Evolutionary conservation across 352 stramenopile genomes (phyloP).

Genomic region (Phytophthora quininea): DNA sequence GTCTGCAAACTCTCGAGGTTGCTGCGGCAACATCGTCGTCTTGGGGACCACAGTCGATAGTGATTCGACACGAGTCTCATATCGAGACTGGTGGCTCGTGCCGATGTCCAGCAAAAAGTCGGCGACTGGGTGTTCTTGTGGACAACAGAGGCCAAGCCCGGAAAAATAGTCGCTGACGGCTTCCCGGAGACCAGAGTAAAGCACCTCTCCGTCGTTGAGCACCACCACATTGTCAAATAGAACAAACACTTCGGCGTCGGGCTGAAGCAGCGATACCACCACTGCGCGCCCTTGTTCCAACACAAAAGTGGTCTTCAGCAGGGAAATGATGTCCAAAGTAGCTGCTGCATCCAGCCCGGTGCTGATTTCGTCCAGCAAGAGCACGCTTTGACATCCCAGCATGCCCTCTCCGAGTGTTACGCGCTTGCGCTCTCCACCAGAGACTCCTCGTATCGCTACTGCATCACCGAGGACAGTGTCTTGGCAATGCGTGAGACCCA

Average conservation of each 20-base stretch:
- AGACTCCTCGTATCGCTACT: conserved; percentile 53
- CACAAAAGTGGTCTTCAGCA: conserved; percentile 52
- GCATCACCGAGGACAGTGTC: conserved; percentile 54
- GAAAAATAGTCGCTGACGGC: conserved; percentile 43
- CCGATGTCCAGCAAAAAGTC: conserved; percentile 46
- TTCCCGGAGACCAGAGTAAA: conserved; percentile 70
- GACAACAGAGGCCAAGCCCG: conserved; percentile 44
- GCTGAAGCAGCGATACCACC: conserved; percentile 38
- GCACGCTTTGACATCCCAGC: conserved; percentile 68
- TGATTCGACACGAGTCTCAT: conserved; percentile 11
- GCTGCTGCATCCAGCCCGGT: conserved; percentile 39
- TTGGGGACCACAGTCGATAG: background rate
- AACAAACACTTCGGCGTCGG: conserved; percentile 40
- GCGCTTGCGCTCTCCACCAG: conserved; percentile 89
- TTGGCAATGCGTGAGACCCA: conserved; percentile 44
- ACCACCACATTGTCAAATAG: conserved; percentile 81
- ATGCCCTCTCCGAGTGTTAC: conserved; percentile 85
- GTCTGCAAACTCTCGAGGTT: conserved; percentile 1
- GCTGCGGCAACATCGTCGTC: background rate
- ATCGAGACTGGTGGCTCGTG: conserved; percentile 34
- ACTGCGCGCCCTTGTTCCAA: conserved; percentile 48
- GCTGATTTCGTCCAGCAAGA: conserved; percentile 63
- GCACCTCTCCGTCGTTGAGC: conserved; percentile 71
- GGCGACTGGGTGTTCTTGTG: conserved; percentile 33
- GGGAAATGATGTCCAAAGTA: conserved; percentile 70